These are phyloP conservation scores for Trypanosoma conorhini DNA, from an alignment of 208 protist species.

Conservation along the genomic window DNA sequence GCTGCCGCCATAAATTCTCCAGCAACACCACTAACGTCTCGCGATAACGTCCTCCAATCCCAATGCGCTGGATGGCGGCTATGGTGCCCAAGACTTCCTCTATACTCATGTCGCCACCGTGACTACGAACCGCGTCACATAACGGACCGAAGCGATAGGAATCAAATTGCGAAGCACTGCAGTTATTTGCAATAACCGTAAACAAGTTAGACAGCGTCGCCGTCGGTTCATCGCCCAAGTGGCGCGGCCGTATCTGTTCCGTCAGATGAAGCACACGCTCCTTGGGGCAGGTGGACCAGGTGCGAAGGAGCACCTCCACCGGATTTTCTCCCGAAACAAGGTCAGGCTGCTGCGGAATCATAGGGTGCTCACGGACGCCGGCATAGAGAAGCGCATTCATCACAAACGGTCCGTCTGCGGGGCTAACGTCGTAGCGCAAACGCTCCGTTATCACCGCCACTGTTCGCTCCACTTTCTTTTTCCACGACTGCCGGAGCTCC, in stretches of 20 bases:
- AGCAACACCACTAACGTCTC: slow-evolving; percentile 49
- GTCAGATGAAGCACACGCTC: slow-evolving; percentile 80
- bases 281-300: slow-evolving; percentile 66
- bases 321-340: slow-evolving; percentile 52
- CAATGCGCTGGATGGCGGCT: slow-evolving; percentile 58
- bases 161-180: slow-evolving; percentile 34
- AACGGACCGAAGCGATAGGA: slow-evolving; percentile 63
- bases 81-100: slow-evolving; percentile 64
- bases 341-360: slow-evolving; percentile 50
- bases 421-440: slow-evolving; percentile 55
- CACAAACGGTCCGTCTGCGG: slow-evolving; percentile 70
- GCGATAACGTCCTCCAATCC: slow-evolving; percentile 33
- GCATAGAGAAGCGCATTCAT: slow-evolving; percentile 77
- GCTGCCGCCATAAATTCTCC: slow-evolving; percentile 54
- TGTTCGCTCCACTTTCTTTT: slow-evolving; percentile 53
- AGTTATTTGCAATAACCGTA: slow-evolving; percentile 54
- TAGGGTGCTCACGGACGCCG: slow-evolving; percentile 65
- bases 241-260: slow-evolving; percentile 64
- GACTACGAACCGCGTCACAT: slow-evolving; percentile 58
- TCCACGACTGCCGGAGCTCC: slow-evolving; percentile 56
- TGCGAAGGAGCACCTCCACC: slow-evolving; percentile 72
- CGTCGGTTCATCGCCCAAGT: slow-evolving; percentile 51
- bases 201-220: slow-evolving; percentile 55
- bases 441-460: slow-evolving; percentile 50
- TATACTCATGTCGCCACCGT: slow-evolving; percentile 57